Evolutionary conservation across 2,329 filamentous ascomycete species (phyloP).

Genomic region (Dendrostoma leiphaemia): DNA sequence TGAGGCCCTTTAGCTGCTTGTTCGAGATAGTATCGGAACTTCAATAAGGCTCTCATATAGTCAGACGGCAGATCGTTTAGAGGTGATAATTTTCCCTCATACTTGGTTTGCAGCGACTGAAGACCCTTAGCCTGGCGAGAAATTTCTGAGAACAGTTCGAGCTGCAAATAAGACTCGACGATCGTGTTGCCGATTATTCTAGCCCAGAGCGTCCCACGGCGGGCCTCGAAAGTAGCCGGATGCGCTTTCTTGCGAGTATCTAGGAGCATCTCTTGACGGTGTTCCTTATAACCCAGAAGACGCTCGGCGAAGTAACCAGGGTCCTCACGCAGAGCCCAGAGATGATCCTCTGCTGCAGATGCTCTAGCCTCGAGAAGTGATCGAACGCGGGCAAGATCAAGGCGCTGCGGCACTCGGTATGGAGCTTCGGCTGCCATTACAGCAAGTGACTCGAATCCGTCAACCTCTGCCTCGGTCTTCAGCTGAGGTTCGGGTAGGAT

Average conservation of each 20-base stretch:
- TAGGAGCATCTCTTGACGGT: slow-evolving; percentile 42
- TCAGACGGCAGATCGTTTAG: slow-evolving; percentile 35
- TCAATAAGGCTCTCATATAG: slow-evolving; percentile 37
- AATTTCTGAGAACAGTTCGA: slow-evolving; percentile 40
- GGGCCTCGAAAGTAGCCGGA: slow-evolving; percentile 19
- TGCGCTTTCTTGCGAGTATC: slow-evolving; percentile 34
- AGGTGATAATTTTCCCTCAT: slow-evolving; percentile 30
- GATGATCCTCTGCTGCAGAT: slow-evolving; percentile 48
- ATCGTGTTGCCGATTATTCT: slow-evolving; percentile 35
- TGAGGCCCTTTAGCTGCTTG: slow-evolving; percentile 31
- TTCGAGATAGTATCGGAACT: slow-evolving; percentile 36
- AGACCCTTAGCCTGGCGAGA: slow-evolving; percentile 28
- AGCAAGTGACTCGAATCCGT: slow-evolving; percentile 36
- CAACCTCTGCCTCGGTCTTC: slow-evolving; percentile 27
- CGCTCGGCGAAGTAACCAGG: slow-evolving; percentile 52
- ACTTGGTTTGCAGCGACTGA: slow-evolving; percentile 30
- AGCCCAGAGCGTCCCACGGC: slow-evolving; percentile 34
- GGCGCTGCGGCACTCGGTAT: slow-evolving; percentile 45
- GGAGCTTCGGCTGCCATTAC: slow-evolving; percentile 47
- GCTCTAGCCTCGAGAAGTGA: slow-evolving; percentile 40
- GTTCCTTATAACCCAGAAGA: slow-evolving; percentile 42
- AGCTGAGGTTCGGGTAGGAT: slow-evolving; percentile 36
- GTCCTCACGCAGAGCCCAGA: slow-evolving; percentile 57
- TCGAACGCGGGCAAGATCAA: slow-evolving; percentile 45
- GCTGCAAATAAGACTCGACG: slow-evolving; percentile 28